These are phyloP conservation scores for Oleoguttula mirabilis DNA, from an alignment of 495 filamentous ascomycete species.

Conservation along the genomic window DNA sequence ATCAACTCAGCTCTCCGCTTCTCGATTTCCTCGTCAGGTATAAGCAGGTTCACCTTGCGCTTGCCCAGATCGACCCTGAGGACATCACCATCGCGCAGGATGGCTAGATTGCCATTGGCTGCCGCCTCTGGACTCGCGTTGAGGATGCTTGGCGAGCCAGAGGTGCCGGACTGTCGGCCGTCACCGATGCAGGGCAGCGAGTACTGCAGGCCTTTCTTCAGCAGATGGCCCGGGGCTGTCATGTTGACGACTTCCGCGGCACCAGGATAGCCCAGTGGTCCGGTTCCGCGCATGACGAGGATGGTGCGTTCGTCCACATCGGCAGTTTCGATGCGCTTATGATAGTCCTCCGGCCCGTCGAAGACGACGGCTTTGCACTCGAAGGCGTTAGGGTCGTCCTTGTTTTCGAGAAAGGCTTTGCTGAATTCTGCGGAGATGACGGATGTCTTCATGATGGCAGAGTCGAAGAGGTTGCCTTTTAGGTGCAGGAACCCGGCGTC, in stretches of 20 bases:
- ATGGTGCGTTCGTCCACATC: conserved; percentile 39
- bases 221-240: conserved; percentile 38
- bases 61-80: conserved; percentile 45
- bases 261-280: conserved; percentile 43
- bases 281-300: conserved; percentile 43
- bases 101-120: conserved; percentile 45
- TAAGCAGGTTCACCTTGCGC: conserved; percentile 41
- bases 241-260: conserved; percentile 48
- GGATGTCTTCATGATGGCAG: conserved; percentile 47
- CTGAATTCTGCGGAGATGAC: conserved; percentile 41
- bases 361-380: conserved; percentile 41
- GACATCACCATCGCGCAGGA: conserved; percentile 43
- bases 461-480: conserved; percentile 40
- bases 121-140: conserved; percentile 49
- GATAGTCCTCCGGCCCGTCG: conserved; percentile 44
- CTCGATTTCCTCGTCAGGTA: conserved; percentile 31
- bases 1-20: conserved; percentile 11
- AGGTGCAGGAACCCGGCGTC: conserved; percentile 43
- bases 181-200: conserved; percentile 46
- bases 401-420: conserved; percentile 37
- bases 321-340: conserved; percentile 36
- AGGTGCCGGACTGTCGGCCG: conserved; percentile 44
- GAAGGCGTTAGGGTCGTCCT: conserved; percentile 41
- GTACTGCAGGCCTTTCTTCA: conserved; percentile 36
- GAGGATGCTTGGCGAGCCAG: conserved; percentile 43